Conservation (phyloP, 1,284 basidiomycete species). For the Pseudozyma flocculosa region DNA sequence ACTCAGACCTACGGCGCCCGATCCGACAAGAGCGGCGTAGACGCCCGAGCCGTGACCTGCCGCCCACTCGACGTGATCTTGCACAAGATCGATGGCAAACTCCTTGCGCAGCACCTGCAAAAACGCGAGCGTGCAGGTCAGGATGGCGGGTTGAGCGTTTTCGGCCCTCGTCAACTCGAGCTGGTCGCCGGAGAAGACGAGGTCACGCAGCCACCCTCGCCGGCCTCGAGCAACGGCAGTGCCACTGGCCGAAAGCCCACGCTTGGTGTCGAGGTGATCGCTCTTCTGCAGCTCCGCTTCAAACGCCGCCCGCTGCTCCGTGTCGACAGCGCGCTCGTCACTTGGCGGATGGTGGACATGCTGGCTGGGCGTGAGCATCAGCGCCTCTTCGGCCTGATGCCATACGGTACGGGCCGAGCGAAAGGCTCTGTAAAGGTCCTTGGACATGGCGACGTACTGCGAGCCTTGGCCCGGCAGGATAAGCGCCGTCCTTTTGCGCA, state of each 20-base stretch:
- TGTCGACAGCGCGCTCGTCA: constrained; percentile 13
- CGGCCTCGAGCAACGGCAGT: constrained; percentile 24
- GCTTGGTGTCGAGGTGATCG: constrained; percentile 23
- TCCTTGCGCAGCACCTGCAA: constrained; percentile 51
- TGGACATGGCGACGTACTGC: constrained; percentile 56
- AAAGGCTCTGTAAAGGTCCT: constrained; percentile 50
- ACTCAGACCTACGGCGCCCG: constrained; percentile 34
- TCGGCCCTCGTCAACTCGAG: constrained; percentile 52
- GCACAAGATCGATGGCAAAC: constrained; percentile 48
- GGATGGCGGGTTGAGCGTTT: constrained; percentile 53
- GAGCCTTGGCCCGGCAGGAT: constrained; percentile 55
- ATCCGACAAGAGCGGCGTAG: constrained; percentile 50
- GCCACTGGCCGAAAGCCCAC: constrained; percentile 28
- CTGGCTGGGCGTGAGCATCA: constrained; percentile 36
- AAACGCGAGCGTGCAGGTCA: constrained; percentile 51
- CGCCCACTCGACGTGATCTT: constrained; percentile 44
- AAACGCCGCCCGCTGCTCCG: constrained; percentile 36
- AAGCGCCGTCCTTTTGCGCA: constrained; percentile 46
- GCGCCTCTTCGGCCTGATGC: constrained; percentile 51
- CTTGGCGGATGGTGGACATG: constrained; percentile 23
- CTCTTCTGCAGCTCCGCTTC: constrained; percentile 47
- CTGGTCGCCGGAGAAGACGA: constrained; percentile 54
- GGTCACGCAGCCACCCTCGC: constrained; percentile 44
- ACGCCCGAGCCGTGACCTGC: constrained; percentile 54
- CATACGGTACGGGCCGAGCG: constrained; percentile 48